Evolutionary conservation across 2,329 filamentous ascomycete genomes (phyloP).

Genomic region (Scedosporium dehoogii): DNA sequence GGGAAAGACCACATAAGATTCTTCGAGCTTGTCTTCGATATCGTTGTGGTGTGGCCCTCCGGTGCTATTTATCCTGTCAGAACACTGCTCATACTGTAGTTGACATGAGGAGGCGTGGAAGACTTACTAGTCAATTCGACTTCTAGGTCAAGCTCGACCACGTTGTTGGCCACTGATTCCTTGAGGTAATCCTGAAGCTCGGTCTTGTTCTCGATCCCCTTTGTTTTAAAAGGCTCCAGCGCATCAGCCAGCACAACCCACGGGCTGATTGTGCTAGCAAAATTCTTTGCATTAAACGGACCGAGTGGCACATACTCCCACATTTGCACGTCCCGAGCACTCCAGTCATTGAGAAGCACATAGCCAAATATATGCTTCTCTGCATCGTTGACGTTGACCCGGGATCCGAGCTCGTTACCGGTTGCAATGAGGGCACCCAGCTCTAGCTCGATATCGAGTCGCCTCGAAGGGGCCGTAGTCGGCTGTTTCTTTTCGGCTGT

Average conservation of each 20-base stretch:
- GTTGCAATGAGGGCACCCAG: constrained; percentile 58
- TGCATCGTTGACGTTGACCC: constrained; percentile 51
- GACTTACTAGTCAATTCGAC: constrained; percentile 11
- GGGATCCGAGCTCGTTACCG: constrained; percentile 49
- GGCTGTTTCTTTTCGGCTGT: constrained; percentile 25
- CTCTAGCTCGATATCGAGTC: constrained; percentile 62
- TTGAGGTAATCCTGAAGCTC: constrained; percentile 12
- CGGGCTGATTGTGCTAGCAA: constrained; percentile 43
- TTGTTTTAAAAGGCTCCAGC: constrained; percentile 19
- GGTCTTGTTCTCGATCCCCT: constrained; percentile 10
- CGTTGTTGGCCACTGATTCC: constrained; percentile 7
- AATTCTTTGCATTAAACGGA: constrained; percentile 48
- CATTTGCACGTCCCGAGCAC: constrained; percentile 44
- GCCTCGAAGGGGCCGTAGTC: not conserved
- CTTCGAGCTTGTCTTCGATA: constrained; percentile 11
- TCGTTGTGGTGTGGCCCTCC: constrained; percentile 4
- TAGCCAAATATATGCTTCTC: constrained; percentile 58
- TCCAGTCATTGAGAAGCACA: constrained; percentile 52
- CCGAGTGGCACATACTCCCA: constrained; percentile 48
- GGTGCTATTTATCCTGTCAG: constrained; percentile 4
- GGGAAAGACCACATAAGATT: constrained; percentile 62
- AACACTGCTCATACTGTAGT: not conserved
- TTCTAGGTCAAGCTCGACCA: constrained; percentile 10
- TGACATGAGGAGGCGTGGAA: not conserved
- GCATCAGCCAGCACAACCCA: constrained; percentile 49